Base-by-base conservation (phyloP, 495 filamentous ascomycete genomes). In the Penicillium goetzii region DNA sequence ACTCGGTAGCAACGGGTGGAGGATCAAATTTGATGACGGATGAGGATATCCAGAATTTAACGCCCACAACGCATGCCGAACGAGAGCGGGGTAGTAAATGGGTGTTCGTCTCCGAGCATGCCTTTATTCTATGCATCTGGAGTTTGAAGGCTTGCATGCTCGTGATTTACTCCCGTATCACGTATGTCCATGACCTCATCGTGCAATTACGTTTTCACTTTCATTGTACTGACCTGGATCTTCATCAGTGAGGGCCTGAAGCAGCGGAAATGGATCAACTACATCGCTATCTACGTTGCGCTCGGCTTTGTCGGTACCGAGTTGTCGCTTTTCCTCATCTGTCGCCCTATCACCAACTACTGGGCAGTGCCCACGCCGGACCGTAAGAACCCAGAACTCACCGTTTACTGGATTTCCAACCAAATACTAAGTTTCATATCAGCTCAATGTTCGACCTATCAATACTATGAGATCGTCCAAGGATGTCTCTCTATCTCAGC, bases 271-370 rank as follows among this genome's bases (percentile, higher is more conserved):
- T 78, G 74, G 72, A 79, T 81, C 54, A 78, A 78, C 33, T 78
- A 72, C 21, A 70, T 78, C n/a, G 81, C 77, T 25, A 78, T 73
- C 14, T 90, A 89, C 56, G 80, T 88, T n/a, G 80, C 68, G 0
- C 21, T 86, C 9, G 83, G 81, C 11, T 89, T 88, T 60, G 65
- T 89, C 47, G 72, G 81, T 4, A 87, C 85, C 64, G 84, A 89
- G 63, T 72, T 87, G 6, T 75, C 88, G n/a, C 86, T 88, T 56
- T 86, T 90, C 67, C 83, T 80, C 25, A 84, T 86, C 49, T 91
- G 88, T 65, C 76, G 79, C 56, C 88, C 88, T 10, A 79, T 91
- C 40, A 60, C 67, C 19, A 64, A 86, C 34, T 90, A 90, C 66
- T 89, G 85, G 85, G 82, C 84, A 5, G 84, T 84, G 19, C 83